A percentile compares a stretch with the other conserved stretches of the same genome.
phyloP scores from a whole-genome alignment of 2,329 filamentous ascomycete species.

The Cordyceps cateniannulata region DNA sequence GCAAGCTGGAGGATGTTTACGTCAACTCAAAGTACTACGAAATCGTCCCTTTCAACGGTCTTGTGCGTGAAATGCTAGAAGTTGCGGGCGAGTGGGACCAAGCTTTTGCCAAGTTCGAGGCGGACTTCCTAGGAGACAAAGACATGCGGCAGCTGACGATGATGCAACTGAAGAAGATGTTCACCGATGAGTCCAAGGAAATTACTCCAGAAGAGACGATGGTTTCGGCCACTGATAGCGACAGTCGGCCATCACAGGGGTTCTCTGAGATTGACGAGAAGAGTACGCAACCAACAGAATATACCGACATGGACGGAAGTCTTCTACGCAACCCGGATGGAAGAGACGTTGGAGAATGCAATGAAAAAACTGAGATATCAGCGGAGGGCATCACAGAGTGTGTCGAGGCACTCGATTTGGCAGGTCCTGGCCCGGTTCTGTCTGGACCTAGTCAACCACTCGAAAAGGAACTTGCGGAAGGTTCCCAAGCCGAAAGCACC shows the following conservation, averaged over 20 bases:
- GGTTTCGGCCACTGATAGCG: constrained; percentile 43
- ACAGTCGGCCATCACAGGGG: constrained; percentile 40
- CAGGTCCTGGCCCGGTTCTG: constrained; percentile 27
- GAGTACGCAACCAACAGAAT: constrained; percentile 36
- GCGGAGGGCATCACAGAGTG: constrained; percentile 35
- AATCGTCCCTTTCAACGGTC: constrained; percentile 85
- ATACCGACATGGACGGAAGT: constrained; percentile 22
- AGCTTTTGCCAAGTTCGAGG: constrained; percentile 83
- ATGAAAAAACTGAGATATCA: constrained; percentile 23
- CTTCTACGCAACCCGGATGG: constrained; percentile 23
- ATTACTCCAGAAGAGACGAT: constrained; percentile 60
- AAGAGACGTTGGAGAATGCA: constrained; percentile 19
- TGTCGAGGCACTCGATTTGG: constrained; percentile 45
- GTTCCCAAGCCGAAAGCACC: constrained; percentile 7
- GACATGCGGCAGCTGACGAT: constrained; percentile 90
- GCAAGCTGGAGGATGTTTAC: constrained; percentile 81
- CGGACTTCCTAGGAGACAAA: constrained; percentile 91
- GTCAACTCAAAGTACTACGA: constrained; percentile 95
- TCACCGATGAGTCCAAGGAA: constrained; percentile 80
- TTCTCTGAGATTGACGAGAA: constrained; percentile 43
- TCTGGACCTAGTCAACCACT: constrained; percentile 16
- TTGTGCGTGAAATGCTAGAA: constrained; percentile 84
- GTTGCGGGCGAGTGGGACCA: constrained; percentile 92
- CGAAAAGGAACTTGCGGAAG: constrained; percentile 2
- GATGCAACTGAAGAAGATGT: constrained; percentile 89